A percentile compares a stretch with the other conserved stretches of the same genome.
phyloP scores from a whole-genome alignment of 306 rosid species.

The Delonix regia region DNA sequence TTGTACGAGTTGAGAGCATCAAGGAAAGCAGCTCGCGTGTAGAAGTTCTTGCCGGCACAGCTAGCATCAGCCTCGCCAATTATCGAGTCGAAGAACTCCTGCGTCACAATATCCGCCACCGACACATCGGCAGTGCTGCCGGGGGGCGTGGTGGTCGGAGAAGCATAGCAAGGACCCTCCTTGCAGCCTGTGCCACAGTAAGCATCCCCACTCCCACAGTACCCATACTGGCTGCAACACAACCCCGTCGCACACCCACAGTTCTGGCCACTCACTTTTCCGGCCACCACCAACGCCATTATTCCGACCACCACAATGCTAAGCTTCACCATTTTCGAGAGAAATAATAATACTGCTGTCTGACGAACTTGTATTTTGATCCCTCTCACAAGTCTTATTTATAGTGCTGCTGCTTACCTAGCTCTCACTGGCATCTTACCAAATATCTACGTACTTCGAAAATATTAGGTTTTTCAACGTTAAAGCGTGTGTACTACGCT shows the following conservation, averaged over 20 bases:
- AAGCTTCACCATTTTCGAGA: no score
- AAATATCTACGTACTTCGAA: neutral
- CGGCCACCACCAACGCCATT: neutral
- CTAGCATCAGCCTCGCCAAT: slow-evolving; percentile 45
- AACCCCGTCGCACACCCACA: slow-evolving; percentile 62
- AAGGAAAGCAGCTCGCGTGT: slow-evolving; percentile 55
- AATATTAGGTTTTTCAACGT: neutral
- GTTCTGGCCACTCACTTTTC: slow-evolving; percentile 43
- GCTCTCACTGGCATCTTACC: neutral
- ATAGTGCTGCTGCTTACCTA: neutral
- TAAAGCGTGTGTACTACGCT: no score
- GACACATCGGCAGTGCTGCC: slow-evolving; percentile 47
- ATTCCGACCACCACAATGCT: neutral
- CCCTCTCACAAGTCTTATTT: no score
- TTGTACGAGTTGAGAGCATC: slow-evolving; percentile 54
- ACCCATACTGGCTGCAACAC: slow-evolving; percentile 75
- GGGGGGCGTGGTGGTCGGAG: slow-evolving; percentile 6
- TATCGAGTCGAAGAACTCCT: slow-evolving; percentile 55
- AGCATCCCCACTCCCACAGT: slow-evolving; percentile 53
- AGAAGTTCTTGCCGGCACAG: slow-evolving; percentile 71
- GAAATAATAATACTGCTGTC: no score
- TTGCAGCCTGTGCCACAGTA: slow-evolving; percentile 69
- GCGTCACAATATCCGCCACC: slow-evolving; percentile 63
- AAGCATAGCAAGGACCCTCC: slow-evolving; percentile 55
- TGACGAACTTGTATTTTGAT: no score